These are phyloP conservation scores for Limnanthes douglasii DNA, from an alignment of 345 rosid species.

Conservation along the genomic window DNA sequence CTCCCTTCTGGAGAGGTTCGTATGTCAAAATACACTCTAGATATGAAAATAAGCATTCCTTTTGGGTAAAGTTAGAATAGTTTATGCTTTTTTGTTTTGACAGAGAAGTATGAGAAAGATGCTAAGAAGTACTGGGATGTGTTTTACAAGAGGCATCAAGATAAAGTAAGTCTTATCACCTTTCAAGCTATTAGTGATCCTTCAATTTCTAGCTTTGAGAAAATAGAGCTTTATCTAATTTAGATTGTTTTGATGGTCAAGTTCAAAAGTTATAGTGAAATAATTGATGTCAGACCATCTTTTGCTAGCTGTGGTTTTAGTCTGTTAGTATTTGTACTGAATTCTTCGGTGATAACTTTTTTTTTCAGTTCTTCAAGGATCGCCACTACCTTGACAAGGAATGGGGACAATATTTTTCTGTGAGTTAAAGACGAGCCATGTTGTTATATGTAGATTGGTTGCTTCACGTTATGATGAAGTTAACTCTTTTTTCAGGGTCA, in stretches of 20 bases:
- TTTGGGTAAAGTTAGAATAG: background rate
- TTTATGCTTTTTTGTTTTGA: constrained; percentile 1
- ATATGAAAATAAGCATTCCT: background rate
- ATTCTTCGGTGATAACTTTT: background rate
- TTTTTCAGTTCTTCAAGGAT: constrained; percentile 79
- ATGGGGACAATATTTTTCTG: constrained; percentile 70
- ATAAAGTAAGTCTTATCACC: constrained; percentile 40
- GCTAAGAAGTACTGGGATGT: constrained; percentile 88
- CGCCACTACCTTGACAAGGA: constrained; percentile 94
- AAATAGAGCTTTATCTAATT: background rate
- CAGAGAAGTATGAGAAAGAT: constrained; percentile 77
- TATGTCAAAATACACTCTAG: background rate
- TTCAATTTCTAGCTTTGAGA: background rate
- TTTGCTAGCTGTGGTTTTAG: background rate
- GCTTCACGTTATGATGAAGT: background rate
- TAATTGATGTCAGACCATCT: background rate
- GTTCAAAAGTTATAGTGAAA: no score
- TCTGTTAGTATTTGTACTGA: background rate
- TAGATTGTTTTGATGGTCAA: no score
- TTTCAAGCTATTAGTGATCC: no score
- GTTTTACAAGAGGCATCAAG: constrained; percentile 78
- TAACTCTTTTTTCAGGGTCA: constrained; percentile 24
- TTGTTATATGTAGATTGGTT: constrained; percentile 3
- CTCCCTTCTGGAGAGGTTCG: constrained; percentile 72
- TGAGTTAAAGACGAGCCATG: constrained; percentile 21